These are phyloP conservation scores for Colletotrichum gigasporum DNA, from an alignment of 2,329 filamentous ascomycete species.

Conservation along the genomic window DNA sequence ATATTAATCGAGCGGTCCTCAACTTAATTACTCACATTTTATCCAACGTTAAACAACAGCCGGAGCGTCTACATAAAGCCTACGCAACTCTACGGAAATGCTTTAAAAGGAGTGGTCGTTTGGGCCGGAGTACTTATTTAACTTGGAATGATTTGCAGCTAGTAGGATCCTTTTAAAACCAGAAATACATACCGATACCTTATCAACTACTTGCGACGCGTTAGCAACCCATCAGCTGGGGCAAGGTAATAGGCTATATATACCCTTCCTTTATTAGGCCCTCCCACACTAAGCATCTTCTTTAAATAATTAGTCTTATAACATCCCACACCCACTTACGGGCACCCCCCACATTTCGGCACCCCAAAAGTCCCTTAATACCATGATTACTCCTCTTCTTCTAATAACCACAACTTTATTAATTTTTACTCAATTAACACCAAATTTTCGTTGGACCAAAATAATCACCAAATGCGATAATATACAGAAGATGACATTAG, in stretches of 20 bases:
- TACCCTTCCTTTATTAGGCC: constrained; percentile 26
- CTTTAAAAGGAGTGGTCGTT: constrained; percentile 2
- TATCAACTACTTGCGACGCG: background rate
- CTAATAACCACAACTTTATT: too few species aligned
- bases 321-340: too few species aligned
- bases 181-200: background rate
- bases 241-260: too few species aligned
- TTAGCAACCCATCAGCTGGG: too few species aligned
- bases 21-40: background rate
- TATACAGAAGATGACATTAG: too few species aligned
- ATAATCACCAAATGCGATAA: too few species aligned
- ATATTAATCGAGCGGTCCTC: too few species aligned
- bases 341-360: too few species aligned
- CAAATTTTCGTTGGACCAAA: too few species aligned
- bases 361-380: too few species aligned
- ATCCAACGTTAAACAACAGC: background rate
- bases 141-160: background rate
- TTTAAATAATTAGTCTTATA: constrained; percentile 33
- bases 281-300: background rate
- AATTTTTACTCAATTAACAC: too few species aligned
- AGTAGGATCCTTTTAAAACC: background rate
- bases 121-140: constrained; percentile 12
- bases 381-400: too few species aligned
- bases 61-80: background rate
- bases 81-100: background rate